phyloP scores from a whole-genome alignment of 192 early-diverging fungal genomes.

The Cladochytrium replicatum region DNA sequence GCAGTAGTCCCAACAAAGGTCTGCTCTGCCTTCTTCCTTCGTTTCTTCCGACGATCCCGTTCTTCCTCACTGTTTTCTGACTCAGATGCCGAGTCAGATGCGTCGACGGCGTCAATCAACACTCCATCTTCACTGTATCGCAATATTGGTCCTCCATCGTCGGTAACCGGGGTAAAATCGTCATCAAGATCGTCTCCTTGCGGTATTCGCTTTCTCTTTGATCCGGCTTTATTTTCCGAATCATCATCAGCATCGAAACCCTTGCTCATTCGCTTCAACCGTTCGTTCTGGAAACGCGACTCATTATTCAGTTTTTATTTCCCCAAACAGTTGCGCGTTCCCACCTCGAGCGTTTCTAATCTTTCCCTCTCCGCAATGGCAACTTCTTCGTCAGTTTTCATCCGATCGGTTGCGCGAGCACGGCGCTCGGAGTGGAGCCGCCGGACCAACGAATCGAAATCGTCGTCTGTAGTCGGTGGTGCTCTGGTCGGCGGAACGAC shows the following conservation, averaged over 20 bases:
- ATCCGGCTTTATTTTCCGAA: slow-evolving; percentile 12
- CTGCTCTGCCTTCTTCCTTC: slow-evolving; percentile 14
- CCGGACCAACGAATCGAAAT: slow-evolving; percentile 76
- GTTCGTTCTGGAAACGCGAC: slow-evolving; percentile 6
- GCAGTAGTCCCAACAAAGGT: slow-evolving; percentile 12
- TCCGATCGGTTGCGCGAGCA: slow-evolving; percentile 76
- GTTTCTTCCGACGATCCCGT: slow-evolving; percentile 20
- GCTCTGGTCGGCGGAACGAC: slow-evolving; percentile 34
- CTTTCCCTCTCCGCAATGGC: slow-evolving; percentile 73
- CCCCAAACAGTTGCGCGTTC: not conserved
- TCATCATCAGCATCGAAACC: slow-evolving; percentile 48
- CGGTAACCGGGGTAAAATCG: not conserved
- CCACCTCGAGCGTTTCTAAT: slow-evolving; percentile 79
- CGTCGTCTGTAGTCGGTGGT: slow-evolving; percentile 35
- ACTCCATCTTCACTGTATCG: slow-evolving; percentile 40
- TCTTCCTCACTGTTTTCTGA: slow-evolving; percentile 14
- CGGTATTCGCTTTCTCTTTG: slow-evolving; percentile 12
- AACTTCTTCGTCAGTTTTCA: slow-evolving; percentile 90
- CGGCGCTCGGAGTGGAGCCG: slow-evolving; percentile 78
- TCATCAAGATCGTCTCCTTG: slow-evolving; percentile 47
- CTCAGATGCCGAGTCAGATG: slow-evolving; percentile 30
- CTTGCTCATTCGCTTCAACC: slow-evolving; percentile 76
- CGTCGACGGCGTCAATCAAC: slow-evolving; percentile 25
- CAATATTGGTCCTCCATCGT: slow-evolving; percentile 23
- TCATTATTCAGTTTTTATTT: slow-evolving; percentile 19